A percentile compares a stretch with the other conserved stretches of the same genome.
These are phyloP conservation scores for Talaromyces liani DNA, from an alignment of 495 filamentous ascomycete genomes.

Conservation along the genomic window DNA sequence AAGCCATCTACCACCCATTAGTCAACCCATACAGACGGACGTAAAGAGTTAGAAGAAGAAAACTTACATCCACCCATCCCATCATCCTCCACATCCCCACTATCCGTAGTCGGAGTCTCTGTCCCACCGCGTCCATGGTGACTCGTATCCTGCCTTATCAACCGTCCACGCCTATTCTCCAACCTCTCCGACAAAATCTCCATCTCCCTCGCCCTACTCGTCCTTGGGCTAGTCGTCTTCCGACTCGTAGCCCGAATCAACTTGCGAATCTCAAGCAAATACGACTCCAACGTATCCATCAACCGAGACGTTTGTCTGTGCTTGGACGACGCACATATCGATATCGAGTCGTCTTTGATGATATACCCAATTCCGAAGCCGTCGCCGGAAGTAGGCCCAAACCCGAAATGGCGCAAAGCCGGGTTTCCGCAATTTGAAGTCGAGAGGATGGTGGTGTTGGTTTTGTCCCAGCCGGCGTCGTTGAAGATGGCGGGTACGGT, in stretches of 20 bases:
- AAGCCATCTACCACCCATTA: constrained; percentile 66
- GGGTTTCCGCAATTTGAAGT: constrained; percentile 99
- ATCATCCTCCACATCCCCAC: constrained; percentile 73
- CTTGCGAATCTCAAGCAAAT: constrained; percentile 83
- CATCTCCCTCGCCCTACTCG: constrained; percentile 59
- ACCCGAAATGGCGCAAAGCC: constrained; percentile 91
- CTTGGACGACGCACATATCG: constrained; percentile 85
- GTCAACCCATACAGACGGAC: not conserved
- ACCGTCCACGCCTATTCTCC: constrained; percentile 32
- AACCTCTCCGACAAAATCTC: constrained; percentile 45
- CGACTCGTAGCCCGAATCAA: constrained; percentile 61
- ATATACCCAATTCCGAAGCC: constrained; percentile 98
- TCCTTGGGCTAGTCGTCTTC: constrained; percentile 44
- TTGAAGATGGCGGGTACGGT: constrained; percentile 74
- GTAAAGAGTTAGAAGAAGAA: constrained; percentile 3
- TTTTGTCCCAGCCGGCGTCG: constrained; percentile 85
- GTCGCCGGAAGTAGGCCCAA: constrained; percentile 88
- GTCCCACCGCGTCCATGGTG: constrained; percentile 26
- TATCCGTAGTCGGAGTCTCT: constrained; percentile 49
- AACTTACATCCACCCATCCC: constrained; percentile 87
- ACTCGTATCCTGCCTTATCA: constrained; percentile 35
- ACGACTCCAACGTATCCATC: constrained; percentile 81
- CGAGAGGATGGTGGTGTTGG: constrained; percentile 89
- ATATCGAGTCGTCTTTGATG: constrained; percentile 92
- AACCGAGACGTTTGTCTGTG: constrained; percentile 88